Evolutionary conservation across 2,329 filamentous ascomycete genomes (phyloP), one percentile per base, ranked within the genome.

Genomic region (Metarhizium guizhouense): DNA sequence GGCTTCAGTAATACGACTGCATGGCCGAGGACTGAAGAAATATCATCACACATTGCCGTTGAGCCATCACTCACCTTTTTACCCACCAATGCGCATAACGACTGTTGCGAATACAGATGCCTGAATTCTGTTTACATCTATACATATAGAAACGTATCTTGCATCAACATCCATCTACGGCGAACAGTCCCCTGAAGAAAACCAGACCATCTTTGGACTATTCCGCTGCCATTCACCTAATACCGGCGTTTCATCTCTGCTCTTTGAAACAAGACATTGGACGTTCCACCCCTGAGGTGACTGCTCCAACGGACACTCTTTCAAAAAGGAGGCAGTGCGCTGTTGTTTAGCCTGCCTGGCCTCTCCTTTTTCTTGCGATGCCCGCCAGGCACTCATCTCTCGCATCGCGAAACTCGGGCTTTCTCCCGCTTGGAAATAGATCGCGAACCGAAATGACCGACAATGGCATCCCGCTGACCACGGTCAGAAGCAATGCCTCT

Each of bases 401-500:
- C 20, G 48, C 50, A 52, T 63, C 62, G 47, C 62, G 61, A 36
- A 54, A 53, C 56, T 64, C 62, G n/a, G 60, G 77, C 57, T 80
- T 80, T 59, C 63, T 77, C 51, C 75, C 72, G 51, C 68, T 79
- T 36, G 69, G 69, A 59, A 64, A 66, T 58, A 62, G 62, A 42
- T 60, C 61, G 34, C 61, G 61, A 56, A 59, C 61, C 65, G 69
- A 70, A 38, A 72, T 72, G 68, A 61, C 65, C 54, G 63, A 71
- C 20, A n/a, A 36, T 36, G 78, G 75, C 53, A 85, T 85, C 50
- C 81, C 81, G 20, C 76, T 85, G 56, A 75, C 75, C 14, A 71
- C 73, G 49, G 77, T 87, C 60, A 75, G 73, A 65, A 84, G 79
- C 67, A 76, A 75, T 61, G 75, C 73, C 58, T 81, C 77, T 61